phyloP scores from a whole-genome alignment of 1,284 basidiomycete species.

The Erythrobasidium hasegawianum region DNA sequence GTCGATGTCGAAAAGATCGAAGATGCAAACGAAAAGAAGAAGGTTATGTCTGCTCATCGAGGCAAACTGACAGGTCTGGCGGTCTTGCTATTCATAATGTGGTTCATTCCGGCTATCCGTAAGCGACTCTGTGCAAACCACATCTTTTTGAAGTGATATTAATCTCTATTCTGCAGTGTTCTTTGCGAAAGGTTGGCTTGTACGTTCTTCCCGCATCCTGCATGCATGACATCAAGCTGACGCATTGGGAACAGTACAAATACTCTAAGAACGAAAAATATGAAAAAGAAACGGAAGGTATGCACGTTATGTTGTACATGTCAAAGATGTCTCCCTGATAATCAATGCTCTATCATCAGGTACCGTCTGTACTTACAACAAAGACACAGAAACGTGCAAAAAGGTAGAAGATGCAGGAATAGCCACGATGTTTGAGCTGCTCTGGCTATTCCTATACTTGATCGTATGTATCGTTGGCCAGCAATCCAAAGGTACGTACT shows the following conservation, averaged over 20 bases:
- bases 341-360: too few relatives aligned
- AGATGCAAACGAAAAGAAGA: slow-evolving; percentile 1
- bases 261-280: background rate
- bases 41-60: background rate
- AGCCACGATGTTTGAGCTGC: background rate
- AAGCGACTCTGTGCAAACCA: background rate
- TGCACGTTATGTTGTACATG: too few relatives aligned
- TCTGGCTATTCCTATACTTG: background rate
- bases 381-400: slow-evolving; percentile 5
- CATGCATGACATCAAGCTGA: too few relatives aligned
- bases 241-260: background rate
- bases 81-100: slow-evolving; percentile 8
- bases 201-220: too few relatives aligned
- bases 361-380: slow-evolving; percentile 5
- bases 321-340: too few relatives aligned
- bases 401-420: slow-evolving; percentile 1
- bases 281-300: background rate
- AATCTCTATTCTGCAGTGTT: background rate
- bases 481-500: slow-evolving; percentile 6
- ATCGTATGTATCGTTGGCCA: background rate
- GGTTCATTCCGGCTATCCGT: background rate
- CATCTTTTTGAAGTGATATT: background rate
- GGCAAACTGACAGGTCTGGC: slow-evolving; percentile 1
- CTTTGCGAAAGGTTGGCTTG: slow-evolving; percentile 17
- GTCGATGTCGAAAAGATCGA: background rate